Evolutionary conservation across 352 stramenopile genomes (phyloP).

Genomic region (Phytophthora parvispora): DNA sequence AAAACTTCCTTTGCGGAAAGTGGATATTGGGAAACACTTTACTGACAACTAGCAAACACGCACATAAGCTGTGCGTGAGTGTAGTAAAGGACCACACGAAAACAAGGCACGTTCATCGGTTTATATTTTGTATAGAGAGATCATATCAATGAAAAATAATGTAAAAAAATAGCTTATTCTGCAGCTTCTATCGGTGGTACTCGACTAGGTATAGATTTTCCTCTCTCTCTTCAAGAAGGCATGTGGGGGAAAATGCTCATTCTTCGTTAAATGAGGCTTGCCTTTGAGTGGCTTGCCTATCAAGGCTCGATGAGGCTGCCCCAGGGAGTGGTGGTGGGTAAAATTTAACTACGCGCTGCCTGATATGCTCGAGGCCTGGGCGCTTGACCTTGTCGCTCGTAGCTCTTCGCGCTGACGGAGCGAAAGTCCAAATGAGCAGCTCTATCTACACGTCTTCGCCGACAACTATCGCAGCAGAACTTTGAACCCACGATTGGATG

Average conservation of each 20-base stretch:
- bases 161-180: too few species aligned
- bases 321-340: background rate
- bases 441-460: background rate
- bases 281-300: background rate
- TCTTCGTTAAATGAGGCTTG: background rate
- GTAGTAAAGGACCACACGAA: too few species aligned
- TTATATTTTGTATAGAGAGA: too few species aligned
- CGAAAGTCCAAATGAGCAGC: background rate
- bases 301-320: background rate
- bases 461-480: background rate
- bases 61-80: too few species aligned
- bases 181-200: too few species aligned
- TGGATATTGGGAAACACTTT: too few species aligned
- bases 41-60: too few species aligned
- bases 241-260: background rate
- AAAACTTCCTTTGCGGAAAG: too few species aligned
- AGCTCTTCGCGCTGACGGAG: background rate
- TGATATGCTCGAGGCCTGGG: background rate
- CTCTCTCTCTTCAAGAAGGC: background rate
- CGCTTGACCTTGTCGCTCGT: background rate
- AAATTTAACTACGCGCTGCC: background rate
- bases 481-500: background rate
- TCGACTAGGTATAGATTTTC: too few species aligned
- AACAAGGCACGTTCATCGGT: too few species aligned
- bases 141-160: too few species aligned